phyloP scores from a whole-genome alignment of 140 eudicot species.

The Oenanthe javanica region DNA sequence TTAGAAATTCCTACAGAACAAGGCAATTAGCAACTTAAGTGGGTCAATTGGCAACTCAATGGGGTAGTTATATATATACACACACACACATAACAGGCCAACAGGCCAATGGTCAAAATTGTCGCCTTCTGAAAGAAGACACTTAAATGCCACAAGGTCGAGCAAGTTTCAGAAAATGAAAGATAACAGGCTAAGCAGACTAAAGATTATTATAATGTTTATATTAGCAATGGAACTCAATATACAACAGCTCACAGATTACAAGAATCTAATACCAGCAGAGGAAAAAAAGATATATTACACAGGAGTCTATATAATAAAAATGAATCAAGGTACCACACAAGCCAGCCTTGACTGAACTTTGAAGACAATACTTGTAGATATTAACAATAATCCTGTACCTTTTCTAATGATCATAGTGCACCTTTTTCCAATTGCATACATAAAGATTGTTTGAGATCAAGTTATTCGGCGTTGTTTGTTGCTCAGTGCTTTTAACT shows the following conservation, averaged over 20 bases:
- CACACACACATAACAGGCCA: too few species aligned
- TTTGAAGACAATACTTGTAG: not conserved
- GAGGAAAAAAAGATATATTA: not conserved
- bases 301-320: not conserved
- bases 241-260: not conserved
- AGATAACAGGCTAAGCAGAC: not conserved
- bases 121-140: conserved; percentile 25
- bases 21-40: too few species aligned
- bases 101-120: conserved; percentile 33
- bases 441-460: not conserved
- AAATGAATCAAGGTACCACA: not conserved
- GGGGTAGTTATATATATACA: too few species aligned
- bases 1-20: too few species aligned
- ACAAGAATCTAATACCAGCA: not conserved
- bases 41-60: too few species aligned
- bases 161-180: not conserved
- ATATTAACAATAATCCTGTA: not conserved
- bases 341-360: not conserved
- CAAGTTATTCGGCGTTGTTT: not conserved
- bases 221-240: too few species aligned
- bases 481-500: not conserved
- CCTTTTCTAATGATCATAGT: not conserved
- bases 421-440: not conserved
- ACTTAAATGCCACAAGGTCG: not conserved
- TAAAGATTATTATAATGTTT: too few species aligned